These are phyloP conservation scores for Tephrocybe sp. DNA, from an alignment of 768 basidiomycete genomes.

Conservation along the genomic window DNA sequence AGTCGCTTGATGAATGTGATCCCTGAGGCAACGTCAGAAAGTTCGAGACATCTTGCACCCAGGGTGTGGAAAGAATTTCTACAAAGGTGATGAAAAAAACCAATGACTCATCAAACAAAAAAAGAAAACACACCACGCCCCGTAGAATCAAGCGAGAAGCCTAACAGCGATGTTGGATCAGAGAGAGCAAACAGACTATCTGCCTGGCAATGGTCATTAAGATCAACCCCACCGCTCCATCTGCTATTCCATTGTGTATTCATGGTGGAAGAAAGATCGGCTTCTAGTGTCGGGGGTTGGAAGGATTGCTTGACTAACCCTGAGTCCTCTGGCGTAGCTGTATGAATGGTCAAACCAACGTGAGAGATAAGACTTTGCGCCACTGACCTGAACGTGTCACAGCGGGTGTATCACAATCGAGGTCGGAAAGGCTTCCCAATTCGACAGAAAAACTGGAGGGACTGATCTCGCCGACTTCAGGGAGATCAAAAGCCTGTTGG, in stretches of 20 bases:
- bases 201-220: neutral
- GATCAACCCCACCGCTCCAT: neutral
- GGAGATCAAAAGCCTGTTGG: conserved; percentile 23
- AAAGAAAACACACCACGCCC: neutral
- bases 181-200: neutral
- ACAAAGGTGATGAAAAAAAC: neutral
- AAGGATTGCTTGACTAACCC: neutral
- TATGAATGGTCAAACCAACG: neutral
- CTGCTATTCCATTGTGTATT: neutral
- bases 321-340: neutral
- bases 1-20: neutral
- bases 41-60: conserved; percentile 3
- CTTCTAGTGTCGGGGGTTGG: neutral
- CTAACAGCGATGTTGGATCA: neutral
- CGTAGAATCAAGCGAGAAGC: neutral
- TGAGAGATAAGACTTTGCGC: no score
- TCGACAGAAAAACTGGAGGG: conserved; percentile 29
- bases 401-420: neutral
- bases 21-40: neutral
- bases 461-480: conserved; percentile 22
- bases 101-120: neutral
- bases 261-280: neutral
- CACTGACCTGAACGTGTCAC: neutral
- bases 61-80: neutral
- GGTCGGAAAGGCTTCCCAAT: conserved; percentile 26